These are phyloP conservation scores for Microstroma glucosiphilum DNA, from an alignment of 1,284 basidiomycete genomes.

Conservation along the genomic window DNA sequence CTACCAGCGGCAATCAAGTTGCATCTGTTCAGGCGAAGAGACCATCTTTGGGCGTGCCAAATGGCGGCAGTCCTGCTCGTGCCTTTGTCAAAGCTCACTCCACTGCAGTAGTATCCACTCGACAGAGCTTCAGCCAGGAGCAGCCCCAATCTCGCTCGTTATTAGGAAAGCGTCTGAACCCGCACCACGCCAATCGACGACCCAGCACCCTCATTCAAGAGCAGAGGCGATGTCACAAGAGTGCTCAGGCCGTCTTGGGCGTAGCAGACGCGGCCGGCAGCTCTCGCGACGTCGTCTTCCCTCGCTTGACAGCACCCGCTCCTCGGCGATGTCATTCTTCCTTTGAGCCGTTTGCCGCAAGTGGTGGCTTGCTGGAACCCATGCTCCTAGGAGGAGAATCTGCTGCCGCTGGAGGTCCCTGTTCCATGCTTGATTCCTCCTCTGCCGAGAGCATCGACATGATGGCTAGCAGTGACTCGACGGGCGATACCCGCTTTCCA, in stretches of 20 bases:
- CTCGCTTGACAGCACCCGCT: constrained; percentile 27
- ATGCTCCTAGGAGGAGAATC: no score
- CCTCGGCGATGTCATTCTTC: constrained; percentile 32
- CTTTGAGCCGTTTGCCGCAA: constrained; percentile 14
- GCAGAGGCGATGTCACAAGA: constrained; percentile 19
- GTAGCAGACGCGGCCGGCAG: constrained; percentile 7
- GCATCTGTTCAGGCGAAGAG: no score
- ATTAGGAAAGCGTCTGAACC: constrained; percentile 36
- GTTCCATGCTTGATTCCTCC: not conserved
- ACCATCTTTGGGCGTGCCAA: no score
- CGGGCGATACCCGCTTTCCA: constrained; percentile 1
- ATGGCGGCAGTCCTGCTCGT: constrained; percentile 2
- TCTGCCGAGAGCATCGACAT: constrained; percentile 9
- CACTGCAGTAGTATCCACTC: constrained; percentile 19
- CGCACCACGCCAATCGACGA: constrained; percentile 29
- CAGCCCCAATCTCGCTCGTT: constrained; percentile 7
- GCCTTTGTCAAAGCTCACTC: constrained; percentile 27
- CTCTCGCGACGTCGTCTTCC: constrained; percentile 1
- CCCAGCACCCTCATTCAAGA: not conserved
- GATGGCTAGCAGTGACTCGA: constrained; percentile 3
- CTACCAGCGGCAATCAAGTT: no score
- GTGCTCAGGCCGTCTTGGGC: constrained; percentile 29
- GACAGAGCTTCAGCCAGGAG: not conserved
- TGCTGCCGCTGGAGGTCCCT: not conserved
- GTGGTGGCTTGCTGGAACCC: no score